Evolutionary conservation across 2,329 filamentous ascomycete species (phyloP), one percentile per base, ranked within the genome.

Genomic region (Stenocarpella maydis): DNA sequence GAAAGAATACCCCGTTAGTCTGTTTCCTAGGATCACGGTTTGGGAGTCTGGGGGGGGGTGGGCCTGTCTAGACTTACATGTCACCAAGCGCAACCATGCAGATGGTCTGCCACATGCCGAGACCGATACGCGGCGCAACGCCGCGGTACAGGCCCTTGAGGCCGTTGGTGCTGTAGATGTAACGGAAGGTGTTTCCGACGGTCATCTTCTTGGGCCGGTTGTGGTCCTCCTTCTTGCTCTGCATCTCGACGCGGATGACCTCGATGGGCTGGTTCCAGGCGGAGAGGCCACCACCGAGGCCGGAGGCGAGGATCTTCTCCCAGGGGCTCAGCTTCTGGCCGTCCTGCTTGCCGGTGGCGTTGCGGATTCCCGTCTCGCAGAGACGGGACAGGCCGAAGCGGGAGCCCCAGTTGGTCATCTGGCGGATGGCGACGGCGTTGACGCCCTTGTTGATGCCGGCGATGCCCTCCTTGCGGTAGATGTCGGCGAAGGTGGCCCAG

Each of bases 251-350:
- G 74, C 96, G 94, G 80, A 99, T 98, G 80, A 99, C 96, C 89
- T 99, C 96, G 80, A 99, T 99, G 72, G 96, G 96, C 88, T 99
- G 96, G 85, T 99, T 99, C 96, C 96, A 99, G 74, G 96, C 96
- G 72, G 91, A 94, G 77, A 99, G 87, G 80, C 96, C 96, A 88
- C 96, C 96, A 84, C 96, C 96, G 12, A 99, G 80, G 74, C 90
- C 89, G 73, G 91, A 93, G 58, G 96, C 95, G 69, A 93, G 80
- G 78, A 99, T 91, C 89, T 98, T 98, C 87, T 99, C 96, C 71
- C 85, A 79, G 37, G 92, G 89, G 74, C 84, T 85, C 73, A 99
- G 89, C 85, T 93, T 94, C 80, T 95, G 89, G 74, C 86, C 86
- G 15, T 95, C 85, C 74, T 91, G 88, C 87, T 99, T 98, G 80